Conservation (phyloP, 2,329 filamentous ascomycete species). For the Fusarium tricinctum region DNA sequence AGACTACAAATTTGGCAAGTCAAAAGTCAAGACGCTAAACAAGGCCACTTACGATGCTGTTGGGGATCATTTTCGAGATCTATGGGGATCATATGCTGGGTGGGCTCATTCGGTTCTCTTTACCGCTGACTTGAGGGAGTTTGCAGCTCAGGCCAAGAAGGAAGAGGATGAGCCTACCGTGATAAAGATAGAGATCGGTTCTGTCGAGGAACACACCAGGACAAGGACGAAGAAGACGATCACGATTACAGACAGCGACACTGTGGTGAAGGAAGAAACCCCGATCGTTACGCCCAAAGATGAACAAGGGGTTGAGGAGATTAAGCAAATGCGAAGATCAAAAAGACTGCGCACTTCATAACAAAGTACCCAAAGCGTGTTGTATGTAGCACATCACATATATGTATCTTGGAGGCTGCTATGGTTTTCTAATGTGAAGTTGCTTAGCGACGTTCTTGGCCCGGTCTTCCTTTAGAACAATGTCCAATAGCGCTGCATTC, state of each 20-base stretch:
- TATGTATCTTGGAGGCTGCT: neutral
- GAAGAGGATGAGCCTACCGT: constrained; percentile 28
- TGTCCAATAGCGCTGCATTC: no score
- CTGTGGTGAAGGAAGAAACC: constrained; percentile 37
- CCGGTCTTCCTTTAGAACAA: no score
- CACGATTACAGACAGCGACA: constrained; percentile 34
- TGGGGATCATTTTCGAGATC: constrained; percentile 86
- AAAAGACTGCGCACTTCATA: constrained; percentile 51
- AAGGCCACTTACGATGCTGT: constrained; percentile 91
- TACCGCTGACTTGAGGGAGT: constrained; percentile 89
- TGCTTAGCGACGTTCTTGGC: no score
- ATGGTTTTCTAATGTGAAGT: neutral
- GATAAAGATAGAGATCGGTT: constrained; percentile 47
- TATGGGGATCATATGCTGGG: constrained; percentile 95
- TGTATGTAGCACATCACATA: neutral
- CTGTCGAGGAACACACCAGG: constrained; percentile 27
- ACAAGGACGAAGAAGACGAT: constrained; percentile 47
- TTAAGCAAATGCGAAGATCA: constrained; percentile 36
- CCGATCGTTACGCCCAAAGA: constrained; percentile 31
- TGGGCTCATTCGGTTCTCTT: constrained; percentile 99
- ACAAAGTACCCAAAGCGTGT: neutral
- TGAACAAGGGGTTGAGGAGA: constrained; percentile 23
- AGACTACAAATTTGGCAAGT: constrained; percentile 93
- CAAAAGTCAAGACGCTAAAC: constrained; percentile 86
- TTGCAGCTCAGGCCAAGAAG: constrained; percentile 72